Evolutionary conservation across 2,329 filamentous ascomycete species (phyloP), one percentile per base, ranked within the genome.

Genomic region (Epicoccum sorghinum): DNA sequence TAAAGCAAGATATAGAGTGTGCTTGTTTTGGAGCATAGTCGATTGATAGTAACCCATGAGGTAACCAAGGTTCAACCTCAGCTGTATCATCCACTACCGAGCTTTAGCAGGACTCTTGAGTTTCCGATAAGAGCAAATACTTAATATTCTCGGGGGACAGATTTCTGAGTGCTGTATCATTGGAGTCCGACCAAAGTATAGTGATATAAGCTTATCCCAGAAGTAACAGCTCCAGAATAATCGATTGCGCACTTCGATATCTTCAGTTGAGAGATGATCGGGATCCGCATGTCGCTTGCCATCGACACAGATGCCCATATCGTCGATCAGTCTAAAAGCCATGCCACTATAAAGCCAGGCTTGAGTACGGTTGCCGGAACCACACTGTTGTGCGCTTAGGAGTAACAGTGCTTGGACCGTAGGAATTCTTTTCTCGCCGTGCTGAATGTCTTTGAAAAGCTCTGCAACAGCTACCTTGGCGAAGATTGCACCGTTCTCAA

Each of bases 281-380:
- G 40, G 27, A 30, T 33, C 27, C 18, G 27, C 40, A 14, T 43
- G 27, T 12, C 27, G 40, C n/a, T 29, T 43, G 2, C 40, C 40
- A 23, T 43, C 40, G 7, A 43, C 40, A n/a, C 40, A 43, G 3
- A 43, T 43, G 9, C 40, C 40, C 40, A 43, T 43, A 18, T 43
- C 40, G 8, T 43, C 40, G 9, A 33, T 43, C 5, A 43, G 29
- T 10, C 40, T 27, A 14, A 43, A 43, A 4, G 40, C 40, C 40
- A 43, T 43, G 14, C 40, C 40, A n/a, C 40, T 43, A 4, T 43
- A 43, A 33, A 43, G 40, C 40, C 40, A 43, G 22, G 40, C 40
- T 29, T 43, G 40, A 6, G 29, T 43, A 12, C 40, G 40, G 27
- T 43, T 33, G 18, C 40, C 40, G 7, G 24, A 9, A 1, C 40